These are phyloP conservation scores for Crepidotus variabilis DNA, from an alignment of 768 basidiomycete genomes.

Conservation along the genomic window DNA sequence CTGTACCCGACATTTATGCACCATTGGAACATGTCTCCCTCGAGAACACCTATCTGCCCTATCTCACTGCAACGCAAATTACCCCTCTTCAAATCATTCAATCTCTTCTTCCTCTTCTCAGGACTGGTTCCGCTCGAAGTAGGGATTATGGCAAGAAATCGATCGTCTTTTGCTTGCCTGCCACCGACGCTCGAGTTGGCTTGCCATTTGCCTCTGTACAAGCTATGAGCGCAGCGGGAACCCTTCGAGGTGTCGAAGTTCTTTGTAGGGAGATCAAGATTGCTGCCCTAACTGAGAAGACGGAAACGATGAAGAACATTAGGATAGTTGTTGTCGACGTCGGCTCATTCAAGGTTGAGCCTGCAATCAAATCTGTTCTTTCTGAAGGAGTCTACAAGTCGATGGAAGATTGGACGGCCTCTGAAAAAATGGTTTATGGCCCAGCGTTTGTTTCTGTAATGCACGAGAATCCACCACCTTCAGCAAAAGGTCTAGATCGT, in stretches of 20 bases:
- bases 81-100: conserved; percentile 77
- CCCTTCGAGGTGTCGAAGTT: conserved; percentile 67
- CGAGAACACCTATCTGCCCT: conserved; percentile 59
- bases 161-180: conserved; percentile 74
- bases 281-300: conserved; percentile 49
- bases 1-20: conserved; percentile 39
- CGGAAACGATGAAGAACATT: conserved; percentile 61
- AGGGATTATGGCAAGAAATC: conserved; percentile 52
- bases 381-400: conserved; percentile 39
- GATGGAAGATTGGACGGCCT: conserved; percentile 71
- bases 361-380: conserved; percentile 16
- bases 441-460: conserved; percentile 56
- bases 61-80: conserved; percentile 71
- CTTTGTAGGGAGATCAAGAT: conserved; percentile 69
- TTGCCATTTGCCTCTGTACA: conserved; percentile 65
- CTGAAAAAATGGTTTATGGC: conserved; percentile 72
- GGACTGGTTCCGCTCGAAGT: conserved; percentile 55
- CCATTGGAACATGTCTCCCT: conserved; percentile 73
- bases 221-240: conserved; percentile 75
- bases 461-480: conserved; percentile 24
- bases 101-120: conserved; percentile 70
- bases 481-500: conserved; percentile 23
- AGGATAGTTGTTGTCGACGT: conserved; percentile 73
- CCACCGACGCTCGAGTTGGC: conserved; percentile 67
- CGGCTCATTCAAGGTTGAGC: conserved; percentile 46